A percentile compares a stretch with the other conserved stretches of the same genome.
Conservation (phyloP, 2,329 filamentous ascomycete species). For the Hawksworthiomyces lignivorus region DNA sequence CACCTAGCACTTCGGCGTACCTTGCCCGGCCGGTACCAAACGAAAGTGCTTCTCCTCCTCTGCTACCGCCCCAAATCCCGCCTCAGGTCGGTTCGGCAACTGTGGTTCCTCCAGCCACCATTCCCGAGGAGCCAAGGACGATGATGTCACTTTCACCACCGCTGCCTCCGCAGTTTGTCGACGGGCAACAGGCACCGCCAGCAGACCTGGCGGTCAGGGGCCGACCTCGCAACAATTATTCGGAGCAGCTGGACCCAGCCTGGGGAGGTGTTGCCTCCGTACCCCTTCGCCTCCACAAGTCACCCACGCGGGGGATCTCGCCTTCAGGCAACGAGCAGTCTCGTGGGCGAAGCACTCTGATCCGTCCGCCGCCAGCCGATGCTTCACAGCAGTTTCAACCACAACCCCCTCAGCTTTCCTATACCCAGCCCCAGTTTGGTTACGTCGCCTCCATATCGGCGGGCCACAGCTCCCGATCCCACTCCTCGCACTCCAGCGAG, state of each 20-base stretch:
- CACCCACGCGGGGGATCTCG: constrained; percentile 18
- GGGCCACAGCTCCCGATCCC: constrained; percentile 22
- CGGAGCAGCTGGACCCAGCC: no score
- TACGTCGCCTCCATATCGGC: constrained; percentile 24
- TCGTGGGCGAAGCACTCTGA: constrained; percentile 41
- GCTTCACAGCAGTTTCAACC: neutral
- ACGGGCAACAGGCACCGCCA: constrained; percentile 5
- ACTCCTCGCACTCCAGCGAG: constrained; percentile 27
- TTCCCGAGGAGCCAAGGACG: neutral
- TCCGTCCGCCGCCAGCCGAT: constrained; percentile 30
- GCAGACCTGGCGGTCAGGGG: constrained; percentile 9
- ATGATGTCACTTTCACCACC: constrained; percentile 2
- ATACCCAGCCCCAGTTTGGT: constrained; percentile 22
- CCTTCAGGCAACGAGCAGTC: constrained; percentile 25
- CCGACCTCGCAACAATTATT: constrained; percentile 5
- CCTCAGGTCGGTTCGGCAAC: neutral
- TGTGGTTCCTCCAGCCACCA: neutral
- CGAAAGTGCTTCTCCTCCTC: neutral
- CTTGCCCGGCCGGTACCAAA: neutral
- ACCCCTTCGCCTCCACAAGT: constrained; percentile 18
- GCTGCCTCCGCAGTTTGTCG: constrained; percentile 2
- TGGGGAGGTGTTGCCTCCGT: constrained; percentile 7
- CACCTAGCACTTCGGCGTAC: no score
- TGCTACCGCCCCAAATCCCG: neutral
- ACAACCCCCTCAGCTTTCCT: constrained; percentile 16